These are phyloP conservation scores for Kodamaea laetipori DNA, from an alignment of 805 yeast species.

Conservation along the genomic window DNA sequence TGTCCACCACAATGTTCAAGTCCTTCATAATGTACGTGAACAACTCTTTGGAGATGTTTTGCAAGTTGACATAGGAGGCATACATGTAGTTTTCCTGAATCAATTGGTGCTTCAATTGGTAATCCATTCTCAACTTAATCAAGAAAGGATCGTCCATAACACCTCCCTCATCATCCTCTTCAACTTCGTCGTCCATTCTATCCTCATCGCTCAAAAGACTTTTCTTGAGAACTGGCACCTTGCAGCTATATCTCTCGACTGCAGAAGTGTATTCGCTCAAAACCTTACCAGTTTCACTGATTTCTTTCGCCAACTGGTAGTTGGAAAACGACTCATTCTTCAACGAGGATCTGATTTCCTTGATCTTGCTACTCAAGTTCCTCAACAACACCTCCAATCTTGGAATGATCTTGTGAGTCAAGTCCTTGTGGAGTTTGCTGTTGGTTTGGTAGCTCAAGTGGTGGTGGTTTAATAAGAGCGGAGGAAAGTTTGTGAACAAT, in stretches of 20 bases:
- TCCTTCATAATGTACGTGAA: conserved; percentile 41
- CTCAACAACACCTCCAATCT: conserved; percentile 37
- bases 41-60: conserved; percentile 42
- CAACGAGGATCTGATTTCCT: conserved; percentile 42
- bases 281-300: conserved; percentile 61
- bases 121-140: conserved; percentile 40
- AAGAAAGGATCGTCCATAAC: conserved; percentile 45
- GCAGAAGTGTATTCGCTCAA: conserved; percentile 37
- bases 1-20: conserved; percentile 33
- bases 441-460: conserved; percentile 28
- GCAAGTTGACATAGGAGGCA: conserved; percentile 45
- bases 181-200: conserved; percentile 21
- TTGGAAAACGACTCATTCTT: conserved; percentile 46
- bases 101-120: conserved; percentile 43
- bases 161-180: conserved; percentile 27
- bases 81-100: conserved; percentile 43
- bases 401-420: conserved; percentile 36
- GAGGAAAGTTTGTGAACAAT: conserved; percentile 31
- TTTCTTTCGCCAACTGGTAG: conserved; percentile 38
- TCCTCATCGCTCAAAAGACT: conserved; percentile 20
- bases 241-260: conserved; percentile 35
- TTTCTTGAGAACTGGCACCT: conserved; percentile 37
- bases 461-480: conserved; percentile 39
- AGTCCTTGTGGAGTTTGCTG: conserved; percentile 33
- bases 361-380: conserved; percentile 40